Evolutionary conservation across 2,329 filamentous ascomycete genomes (phyloP).

Genomic region (Sclerotinia trifoliorum): DNA sequence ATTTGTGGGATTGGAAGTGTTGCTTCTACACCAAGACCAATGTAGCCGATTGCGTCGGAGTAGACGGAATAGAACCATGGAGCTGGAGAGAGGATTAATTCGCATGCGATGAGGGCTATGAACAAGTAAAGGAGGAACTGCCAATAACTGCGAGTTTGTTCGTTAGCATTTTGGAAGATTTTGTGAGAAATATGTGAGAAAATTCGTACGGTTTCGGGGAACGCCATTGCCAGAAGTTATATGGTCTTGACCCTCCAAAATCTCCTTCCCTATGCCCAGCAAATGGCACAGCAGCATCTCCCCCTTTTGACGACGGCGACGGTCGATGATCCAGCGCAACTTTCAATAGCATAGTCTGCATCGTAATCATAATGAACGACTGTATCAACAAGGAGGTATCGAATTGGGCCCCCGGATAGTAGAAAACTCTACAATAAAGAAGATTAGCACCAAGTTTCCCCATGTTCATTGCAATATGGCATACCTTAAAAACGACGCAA

Average conservation of each 20-base stretch:
- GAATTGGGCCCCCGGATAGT: slow-evolving; percentile 66
- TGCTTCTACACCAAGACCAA: slow-evolving; percentile 77
- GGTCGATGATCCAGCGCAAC: slow-evolving; percentile 68
- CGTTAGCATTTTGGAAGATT: slow-evolving; percentile 6
- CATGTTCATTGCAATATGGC: slow-evolving; percentile 23
- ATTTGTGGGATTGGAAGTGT: slow-evolving; percentile 81
- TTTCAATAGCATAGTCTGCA: slow-evolving; percentile 64
- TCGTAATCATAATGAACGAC: slow-evolving; percentile 62
- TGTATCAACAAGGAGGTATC: slow-evolving; percentile 63
- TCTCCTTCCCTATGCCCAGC: slow-evolving; percentile 42
- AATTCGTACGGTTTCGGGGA: slow-evolving; percentile 59
- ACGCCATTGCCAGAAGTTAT: slow-evolving; percentile 81
- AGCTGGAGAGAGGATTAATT: slow-evolving; percentile 64
- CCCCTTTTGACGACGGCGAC: slow-evolving; percentile 56
- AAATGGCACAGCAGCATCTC: slow-evolving; percentile 63
- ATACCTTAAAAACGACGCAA: slow-evolving; percentile 64
- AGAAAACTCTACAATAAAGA: slow-evolving; percentile 56
- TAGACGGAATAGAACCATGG: slow-evolving; percentile 62
- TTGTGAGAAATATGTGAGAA: neutral
- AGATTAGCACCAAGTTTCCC: slow-evolving; percentile 1
- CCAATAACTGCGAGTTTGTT: slow-evolving; percentile 61
- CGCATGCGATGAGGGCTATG: slow-evolving; percentile 57
- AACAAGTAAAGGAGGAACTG: slow-evolving; percentile 70
- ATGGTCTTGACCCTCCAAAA: slow-evolving; percentile 56
- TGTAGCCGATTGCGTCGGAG: slow-evolving; percentile 65